Conservation (phyloP, 805 yeast species). For the Ogataea trehalophila region DNA sequence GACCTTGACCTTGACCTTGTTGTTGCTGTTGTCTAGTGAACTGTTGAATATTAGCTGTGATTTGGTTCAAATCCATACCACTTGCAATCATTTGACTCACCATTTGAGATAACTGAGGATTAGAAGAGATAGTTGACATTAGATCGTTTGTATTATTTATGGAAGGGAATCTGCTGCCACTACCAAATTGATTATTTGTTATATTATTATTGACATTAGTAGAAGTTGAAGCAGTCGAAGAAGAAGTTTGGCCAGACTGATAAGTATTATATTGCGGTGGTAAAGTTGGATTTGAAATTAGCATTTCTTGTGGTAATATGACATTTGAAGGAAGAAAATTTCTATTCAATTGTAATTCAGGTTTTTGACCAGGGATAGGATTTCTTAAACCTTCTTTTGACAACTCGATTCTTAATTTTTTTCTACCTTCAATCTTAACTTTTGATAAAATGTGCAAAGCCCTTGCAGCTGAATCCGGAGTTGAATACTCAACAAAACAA, state of each 20-base stretch:
- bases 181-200: neutral
- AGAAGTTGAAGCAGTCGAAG: neutral
- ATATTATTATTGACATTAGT: neutral
- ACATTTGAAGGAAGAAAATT: conserved; percentile 52
- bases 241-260: conserved; percentile 6
- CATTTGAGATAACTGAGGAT: conserved; percentile 30
- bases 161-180: conserved; percentile 10
- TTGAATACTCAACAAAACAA: conserved; percentile 55
- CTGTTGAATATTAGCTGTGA: conserved; percentile 26
- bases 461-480: conserved; percentile 46
- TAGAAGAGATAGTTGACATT: conserved; percentile 23
- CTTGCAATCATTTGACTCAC: conserved; percentile 32
- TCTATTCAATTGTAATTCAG: conserved; percentile 40
- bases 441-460: conserved; percentile 43
- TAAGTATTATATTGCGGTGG: conserved; percentile 22
- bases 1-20: conserved; percentile 10
- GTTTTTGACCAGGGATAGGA: conserved; percentile 34
- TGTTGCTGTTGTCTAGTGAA: conserved; percentile 19
- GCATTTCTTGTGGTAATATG: conserved; percentile 48
- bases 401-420: conserved; percentile 50
- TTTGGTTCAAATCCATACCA: conserved; percentile 33
- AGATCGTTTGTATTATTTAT: conserved; percentile 17
- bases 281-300: conserved; percentile 17
- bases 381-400: conserved; percentile 56
- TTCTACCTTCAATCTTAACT: conserved; percentile 41